A percentile compares a stretch with the other conserved stretches of the same genome.
phyloP scores from a whole-genome alignment of 225 moss, liverwort and hornwort genomes.

The Rhytidiadelphus loreus region DNA sequence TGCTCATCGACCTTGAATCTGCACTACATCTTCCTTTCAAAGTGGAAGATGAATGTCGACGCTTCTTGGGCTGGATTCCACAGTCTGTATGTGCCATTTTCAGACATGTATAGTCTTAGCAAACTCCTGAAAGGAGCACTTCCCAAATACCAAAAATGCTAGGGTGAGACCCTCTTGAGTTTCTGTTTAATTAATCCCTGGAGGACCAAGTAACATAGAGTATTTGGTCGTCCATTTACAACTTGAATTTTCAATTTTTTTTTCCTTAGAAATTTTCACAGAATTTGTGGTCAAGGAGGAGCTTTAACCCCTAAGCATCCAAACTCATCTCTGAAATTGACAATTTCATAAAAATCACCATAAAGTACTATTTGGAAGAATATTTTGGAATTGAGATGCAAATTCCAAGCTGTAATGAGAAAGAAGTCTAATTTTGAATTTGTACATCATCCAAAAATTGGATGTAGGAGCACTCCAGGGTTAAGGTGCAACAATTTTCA shows the following conservation, averaged over 20 bases:
- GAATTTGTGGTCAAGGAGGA: not conserved
- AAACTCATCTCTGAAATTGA: too few species aligned
- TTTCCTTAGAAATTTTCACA: not conserved
- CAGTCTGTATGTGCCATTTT: not conserved
- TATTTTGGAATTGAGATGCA: too few species aligned
- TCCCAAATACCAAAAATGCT: too few species aligned
- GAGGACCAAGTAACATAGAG: not conserved
- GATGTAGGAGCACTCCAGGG: too few species aligned
- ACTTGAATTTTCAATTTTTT: not conserved
- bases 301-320: too few species aligned
- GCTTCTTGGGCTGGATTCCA: not conserved
- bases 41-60: not conserved
- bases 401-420: too few species aligned
- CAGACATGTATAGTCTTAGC: not conserved
- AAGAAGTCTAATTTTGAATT: too few species aligned
- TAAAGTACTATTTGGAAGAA: too few species aligned
- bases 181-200: not conserved
- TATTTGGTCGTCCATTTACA: not conserved
- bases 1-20: not conserved
- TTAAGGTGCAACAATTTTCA: too few species aligned
- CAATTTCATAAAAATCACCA: too few species aligned
- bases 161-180: not conserved
- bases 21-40: not conserved
- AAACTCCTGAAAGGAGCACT: not conserved
- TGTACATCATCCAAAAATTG: too few species aligned